Conservation (phyloP, 441 rosid genomes). For the Adansonia rubrostipa region DNA sequence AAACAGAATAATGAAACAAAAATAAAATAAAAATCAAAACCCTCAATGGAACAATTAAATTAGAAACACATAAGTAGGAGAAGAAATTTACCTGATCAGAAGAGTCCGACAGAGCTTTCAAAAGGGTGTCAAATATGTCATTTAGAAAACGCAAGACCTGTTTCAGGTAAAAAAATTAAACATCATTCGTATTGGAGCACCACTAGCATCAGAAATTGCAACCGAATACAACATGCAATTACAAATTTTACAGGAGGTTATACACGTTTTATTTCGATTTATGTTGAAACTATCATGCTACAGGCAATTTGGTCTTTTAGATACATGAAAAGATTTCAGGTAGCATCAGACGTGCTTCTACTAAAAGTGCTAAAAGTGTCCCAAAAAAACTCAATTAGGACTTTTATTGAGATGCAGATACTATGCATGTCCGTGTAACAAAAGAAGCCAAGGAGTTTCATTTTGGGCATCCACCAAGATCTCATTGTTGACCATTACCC, state of each 20-base stretch:
- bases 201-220: constrained; percentile 1
- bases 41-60: constrained; percentile 3
- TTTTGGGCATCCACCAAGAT: background rate
- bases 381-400: background rate
- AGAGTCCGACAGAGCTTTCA: constrained; percentile 92
- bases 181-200: constrained; percentile 20
- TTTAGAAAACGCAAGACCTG: constrained; percentile 85
- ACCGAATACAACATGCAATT: background rate
- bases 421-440: background rate
- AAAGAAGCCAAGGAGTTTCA: background rate
- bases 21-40: background rate
- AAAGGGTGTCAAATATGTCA: constrained; percentile 90
- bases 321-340: constrained; percentile 10
- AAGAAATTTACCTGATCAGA: constrained; percentile 77
- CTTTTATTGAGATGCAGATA: background rate
- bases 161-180: constrained; percentile 35
- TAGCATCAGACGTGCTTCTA: background rate
- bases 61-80: constrained; percentile 16
- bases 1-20: constrained; percentile 3
- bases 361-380: background rate
- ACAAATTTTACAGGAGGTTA: background rate
- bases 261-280: background rate
- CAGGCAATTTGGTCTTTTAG: background rate
- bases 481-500: background rate
- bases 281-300: constrained; percentile 3